Percentiles rank a stretch among this genome's conserved stretches.
Conservation (phyloP, 371 early-diverging fungal genomes). For the Chytridiales sp. region DNA sequence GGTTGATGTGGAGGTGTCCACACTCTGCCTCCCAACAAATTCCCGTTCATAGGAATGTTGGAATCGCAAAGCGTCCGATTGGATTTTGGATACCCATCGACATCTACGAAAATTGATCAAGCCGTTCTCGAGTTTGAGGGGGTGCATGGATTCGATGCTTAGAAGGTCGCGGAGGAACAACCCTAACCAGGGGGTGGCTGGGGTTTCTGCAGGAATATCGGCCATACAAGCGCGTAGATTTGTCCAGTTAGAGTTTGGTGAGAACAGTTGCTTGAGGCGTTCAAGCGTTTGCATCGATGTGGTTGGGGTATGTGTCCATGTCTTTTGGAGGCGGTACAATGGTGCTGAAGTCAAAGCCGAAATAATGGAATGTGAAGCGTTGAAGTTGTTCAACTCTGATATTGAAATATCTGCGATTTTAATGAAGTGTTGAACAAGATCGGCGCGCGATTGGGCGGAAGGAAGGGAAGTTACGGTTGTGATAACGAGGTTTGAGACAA, state of each 20-base stretch:
- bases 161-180: conserved; percentile 10
- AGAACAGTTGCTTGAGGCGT: not conserved
- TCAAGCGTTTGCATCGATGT: not conserved
- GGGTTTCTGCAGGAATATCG: not conserved
- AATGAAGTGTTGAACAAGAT: not conserved
- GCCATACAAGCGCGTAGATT: not conserved
- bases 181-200: conserved; percentile 11
- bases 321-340: conserved; percentile 1
- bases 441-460: not conserved
- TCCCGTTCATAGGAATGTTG: not conserved
- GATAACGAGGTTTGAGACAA: not conserved
- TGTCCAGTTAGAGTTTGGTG: conserved; percentile 1
- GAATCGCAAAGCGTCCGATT: conserved; percentile 1
- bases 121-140: not conserved
- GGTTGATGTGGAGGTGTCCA: too few species aligned
- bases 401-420: conserved; percentile 1
- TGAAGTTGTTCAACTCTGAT: conserved; percentile 2
- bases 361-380: conserved; percentile 9
- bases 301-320: conserved; percentile 5
- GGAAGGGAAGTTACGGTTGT: not conserved
- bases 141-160: not conserved
- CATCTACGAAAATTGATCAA: conserved; percentile 6
- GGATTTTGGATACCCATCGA: not conserved
- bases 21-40: not conserved
- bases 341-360: conserved; percentile 14